Evolutionary conservation across 106 monocot species (phyloP), one percentile per base, ranked within the genome.

Genomic region (Phalaenopsis aphrodite): DNA sequence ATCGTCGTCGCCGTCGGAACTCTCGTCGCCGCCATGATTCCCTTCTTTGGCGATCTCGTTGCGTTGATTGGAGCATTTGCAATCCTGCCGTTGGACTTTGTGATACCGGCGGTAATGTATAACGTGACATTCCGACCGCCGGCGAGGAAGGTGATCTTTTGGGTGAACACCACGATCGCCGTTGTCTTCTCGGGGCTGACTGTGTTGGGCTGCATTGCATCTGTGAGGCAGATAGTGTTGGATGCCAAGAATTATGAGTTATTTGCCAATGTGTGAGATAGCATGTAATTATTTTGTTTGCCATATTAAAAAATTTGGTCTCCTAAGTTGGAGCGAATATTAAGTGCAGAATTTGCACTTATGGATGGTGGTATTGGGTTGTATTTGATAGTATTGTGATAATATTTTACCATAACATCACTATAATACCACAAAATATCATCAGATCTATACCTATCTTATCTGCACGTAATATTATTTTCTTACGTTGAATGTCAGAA

Each of bases 41-140:
- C 96, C 1, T 96, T 96, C 83, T 96, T 96, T 36, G 96, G 94
- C 10, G 96, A 94, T 71, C 81, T 96, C 82, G 88, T 89, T 64
- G 92, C 84, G 2, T 79, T 94, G 37, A 87, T 96, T 16, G 96
- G 96, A 1, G 96, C 94, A 0, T 94, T 96, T 49, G 90, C 89
- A 6, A 94, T 90, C 82, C 77, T 96, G 19, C 96, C 96, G 2
- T 90, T 96, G 2, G 96, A 96, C 80, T 96, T 96, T 74, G 86
- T 90, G 10, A 19, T 96, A 64, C 96, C 96, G 0, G 46, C 87
- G 0, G 41, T 94, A 10, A 46, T 96, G 67, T 96, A 92, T 83
- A 96, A 92, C 79, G 67, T 90, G 42, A 96, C 96, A 0, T 96
- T 96, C 76, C 80, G 75, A 43, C 90, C 96, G 19, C 82, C 88